Base-by-base conservation (phyloP, 78 protist species). In the Dictyostelium citrinum region DNA sequence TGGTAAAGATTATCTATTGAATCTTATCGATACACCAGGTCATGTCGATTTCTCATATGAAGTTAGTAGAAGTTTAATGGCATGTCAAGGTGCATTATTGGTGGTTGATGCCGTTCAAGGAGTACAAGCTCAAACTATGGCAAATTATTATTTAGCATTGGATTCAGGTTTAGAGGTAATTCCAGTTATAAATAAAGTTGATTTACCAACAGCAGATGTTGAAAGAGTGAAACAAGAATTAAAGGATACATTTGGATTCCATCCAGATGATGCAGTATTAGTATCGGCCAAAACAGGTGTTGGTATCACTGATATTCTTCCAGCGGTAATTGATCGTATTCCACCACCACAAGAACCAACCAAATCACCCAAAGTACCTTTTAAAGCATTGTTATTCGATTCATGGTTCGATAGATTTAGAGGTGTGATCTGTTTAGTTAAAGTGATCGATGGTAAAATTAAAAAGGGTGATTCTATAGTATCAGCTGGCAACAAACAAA, bases 11-110 rank as follows among this genome's bases (percentile, higher is more conserved):
- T 97, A 90, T 76, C 9, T 98, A 51, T 46, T 98, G 29, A 98
- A 98, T 68, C 92, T 98, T 29, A 97, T 98, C 93, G 99, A 98
- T 84, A 96, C 98, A 41, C 99, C 99, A 2, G 99, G 99, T 14
- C 99, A 98, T 85, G 98, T 98, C 10, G 99, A 98, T 82, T 98
- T 98, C 45, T 20, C 31, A 24, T 97, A 97, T 84, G 98, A 97
- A 43, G 98, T 96, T 16, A 75, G 95, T 1, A 82, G 98, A 60
- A 75, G 96, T 5, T 81, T 97, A 16, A 90, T 90, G 64, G 98
- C 98, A 16, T 95, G 97, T 67, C 95, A 96, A 45, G 97, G 97
- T n/a, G 98, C 97, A 43, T 37, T 97, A 55, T 81, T 97, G 43
- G 77, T 97, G 27, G 97, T 97, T 5, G 98, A 97, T 61, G 97